Conservation (phyloP, 306 rosid species). For the Vicia villosa region DNA sequence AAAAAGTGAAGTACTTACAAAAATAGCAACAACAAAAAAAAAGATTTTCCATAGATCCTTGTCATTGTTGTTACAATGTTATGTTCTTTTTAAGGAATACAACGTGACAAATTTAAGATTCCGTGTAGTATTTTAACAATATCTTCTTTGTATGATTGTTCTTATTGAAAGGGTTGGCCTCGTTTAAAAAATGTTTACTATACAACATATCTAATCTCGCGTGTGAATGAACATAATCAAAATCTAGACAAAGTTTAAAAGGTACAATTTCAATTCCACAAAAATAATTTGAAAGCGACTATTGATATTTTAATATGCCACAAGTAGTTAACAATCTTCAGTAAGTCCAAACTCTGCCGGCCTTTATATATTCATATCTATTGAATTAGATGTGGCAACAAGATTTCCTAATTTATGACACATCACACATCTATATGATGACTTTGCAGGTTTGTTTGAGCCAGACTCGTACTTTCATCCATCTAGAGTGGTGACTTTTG, state of each 20-base stretch:
- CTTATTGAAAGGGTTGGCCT: slow-evolving; percentile 2
- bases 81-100: slow-evolving; percentile 32
- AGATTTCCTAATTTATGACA: not conserved
- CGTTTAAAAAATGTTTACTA: not conserved
- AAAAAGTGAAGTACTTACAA: not conserved
- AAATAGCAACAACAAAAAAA: not conserved
- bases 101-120: slow-evolving; percentile 28
- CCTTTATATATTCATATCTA: not conserved
- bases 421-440: no score
- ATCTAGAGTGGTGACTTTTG: no score
- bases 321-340: not conserved
- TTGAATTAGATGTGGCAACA: slow-evolving; percentile 26
- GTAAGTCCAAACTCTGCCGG: slow-evolving; percentile 34
- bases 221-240: slow-evolving; percentile 15
- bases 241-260: not conserved
- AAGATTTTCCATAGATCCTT: slow-evolving; percentile 13
- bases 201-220: not conserved
- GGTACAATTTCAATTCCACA: not conserved
- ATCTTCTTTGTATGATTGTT: slow-evolving; percentile 12
- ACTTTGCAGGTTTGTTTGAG: no score
- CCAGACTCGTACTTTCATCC: no score
- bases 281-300: not conserved
- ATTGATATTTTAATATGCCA: not conserved
- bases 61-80: slow-evolving; percentile 15
- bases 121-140: not conserved